Base-by-base conservation (phyloP, 352 stramenopile genomes). In the Globisporangium orthogonon region DNA sequence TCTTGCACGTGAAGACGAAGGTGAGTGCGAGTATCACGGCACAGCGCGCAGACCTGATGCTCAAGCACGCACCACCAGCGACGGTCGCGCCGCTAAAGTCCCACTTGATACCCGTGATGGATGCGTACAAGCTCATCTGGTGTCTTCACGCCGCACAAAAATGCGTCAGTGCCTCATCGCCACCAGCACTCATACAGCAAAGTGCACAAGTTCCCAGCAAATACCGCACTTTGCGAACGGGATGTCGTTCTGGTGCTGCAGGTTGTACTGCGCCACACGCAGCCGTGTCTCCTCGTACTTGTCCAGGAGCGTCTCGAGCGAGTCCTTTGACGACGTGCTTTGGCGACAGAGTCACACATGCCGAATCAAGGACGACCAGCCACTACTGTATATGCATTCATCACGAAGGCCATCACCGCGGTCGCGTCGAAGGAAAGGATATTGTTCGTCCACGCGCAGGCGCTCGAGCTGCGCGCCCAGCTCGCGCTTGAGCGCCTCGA, bases 81-180 rank as follows among this genome's bases (percentile, higher is more conserved):
- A 89, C 73, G 10, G 73, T 65, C 10, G 61, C 33, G 15, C 62
- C 68, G n/a, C 63, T 78, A 45, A 90, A 87, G 46, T 89, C 75
- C 79, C 79, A 92, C 60, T 85, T 86, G 71, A 92, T 92, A 40
- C 82, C 79, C 5, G 79, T 90, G 13, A 90, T 66, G 6, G 77
- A 77, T 3, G 82, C 82, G 41, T 87, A 89, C 23, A 92, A 61
- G 29, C 77, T 84, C 77, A 92, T 90, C 54, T 86, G 76, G 50
- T 88, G 83, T 50, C 82, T 92, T 48, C 4, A 50, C 17, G 11
- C 35, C 4, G n/a, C 59, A 28, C 30, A 28, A 45, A 55, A 29
- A 7, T 10, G 33, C 50, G 53, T 60, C 10, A 62, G 13, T 9
- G 50, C 53, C 7, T 30, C 15, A n/a, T 37, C 33, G 33, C 33